A percentile compares a stretch with the other conserved stretches of the same genome.
Evolutionary conservation across 2,329 filamentous ascomycete species (phyloP).

Genomic region (Claviceps cyperi): DNA sequence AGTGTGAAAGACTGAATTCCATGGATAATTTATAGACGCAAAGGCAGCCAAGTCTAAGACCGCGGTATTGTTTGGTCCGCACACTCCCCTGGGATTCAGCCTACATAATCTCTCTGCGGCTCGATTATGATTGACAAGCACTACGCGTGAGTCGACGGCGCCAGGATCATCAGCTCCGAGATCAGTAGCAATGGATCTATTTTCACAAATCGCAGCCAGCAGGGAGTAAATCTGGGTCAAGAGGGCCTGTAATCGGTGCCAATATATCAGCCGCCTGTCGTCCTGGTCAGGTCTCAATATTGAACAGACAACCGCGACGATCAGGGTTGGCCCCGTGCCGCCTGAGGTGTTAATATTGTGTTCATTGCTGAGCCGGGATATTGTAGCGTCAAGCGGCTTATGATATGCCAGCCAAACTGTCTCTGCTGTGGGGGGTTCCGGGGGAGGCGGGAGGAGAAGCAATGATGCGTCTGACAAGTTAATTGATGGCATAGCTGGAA

Average conservation of each 20-base stretch:
- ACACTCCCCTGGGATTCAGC: slow-evolving; percentile 20
- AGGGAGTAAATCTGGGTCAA: slow-evolving; percentile 68
- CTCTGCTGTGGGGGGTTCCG: slow-evolving; percentile 35
- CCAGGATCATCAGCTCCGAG: slow-evolving; percentile 39
- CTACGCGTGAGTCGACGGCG: slow-evolving; percentile 60
- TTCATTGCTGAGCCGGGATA: slow-evolving; percentile 30
- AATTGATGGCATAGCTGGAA: not conserved
- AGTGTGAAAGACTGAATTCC: slow-evolving; percentile 51
- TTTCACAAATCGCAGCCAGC: slow-evolving; percentile 55
- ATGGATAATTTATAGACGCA: slow-evolving; percentile 39
- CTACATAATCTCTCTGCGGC: slow-evolving; percentile 16
- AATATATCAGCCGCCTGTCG: slow-evolving; percentile 34
- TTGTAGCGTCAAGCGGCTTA: slow-evolving; percentile 38
- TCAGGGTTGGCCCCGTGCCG: slow-evolving; percentile 23
- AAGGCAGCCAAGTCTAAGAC: slow-evolving; percentile 38
- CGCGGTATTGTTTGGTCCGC: slow-evolving; percentile 29
- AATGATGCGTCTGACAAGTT: slow-evolving; percentile 24
- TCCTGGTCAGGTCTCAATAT: slow-evolving; percentile 35
- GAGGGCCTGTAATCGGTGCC: slow-evolving; percentile 56
- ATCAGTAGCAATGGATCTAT: slow-evolving; percentile 45
- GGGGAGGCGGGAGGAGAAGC: slow-evolving; percentile 50
- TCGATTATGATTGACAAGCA: slow-evolving; percentile 52
- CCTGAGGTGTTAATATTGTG: slow-evolving; percentile 16
- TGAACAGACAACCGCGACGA: slow-evolving; percentile 47
- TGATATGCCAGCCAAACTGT: slow-evolving; percentile 46